Base-by-base conservation (phyloP, 768 basidiomycete genomes). In the Sarcodon aspratus region DNA sequence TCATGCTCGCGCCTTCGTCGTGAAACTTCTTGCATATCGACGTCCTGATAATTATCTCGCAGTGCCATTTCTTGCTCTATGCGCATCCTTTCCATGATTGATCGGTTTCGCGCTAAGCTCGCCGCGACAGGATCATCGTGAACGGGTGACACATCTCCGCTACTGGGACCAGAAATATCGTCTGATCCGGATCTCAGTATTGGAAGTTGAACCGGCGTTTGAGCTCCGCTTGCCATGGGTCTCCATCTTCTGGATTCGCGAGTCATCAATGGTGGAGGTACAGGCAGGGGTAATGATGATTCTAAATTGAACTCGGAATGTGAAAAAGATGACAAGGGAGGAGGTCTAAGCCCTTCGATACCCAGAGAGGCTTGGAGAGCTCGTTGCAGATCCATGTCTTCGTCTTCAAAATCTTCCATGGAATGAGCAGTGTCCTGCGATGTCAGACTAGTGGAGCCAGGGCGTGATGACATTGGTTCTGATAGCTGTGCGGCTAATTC, bases 311-410 rank as follows among this genome's bases (percentile, higher is more conserved):
- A 42, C 17, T 42, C 13, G 11, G 17, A 17, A 5, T 42, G 13
- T 45, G 46, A 44, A 48, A 36, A 13, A n/a, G 45, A 31, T 13
- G 17, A 37, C 6, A 35, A 36, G 36, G 49, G 9, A 27, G 38
- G 9, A 9, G 46, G 15, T 5, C 21, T 27, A 27, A 27, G 3
- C 38, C 46, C 54, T 18, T 54, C 36, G 33, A 62, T 62, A 59
- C 69, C 67, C 38, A 94, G 65, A 4, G 89, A 92, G 2, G 89
- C 91, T 57, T 89, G 88, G 45, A 94, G 67, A 0, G 87, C 92
- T 6, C 80, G 85, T 61, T 96, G 93, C 2, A 95, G 74, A 50
- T 90, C 87, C 56, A 80, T 74, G 61, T 96, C 92, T 59, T 92
- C 91, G 54, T 90, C 85, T 51, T 86, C 90, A 42, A 85, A 66